These are phyloP conservation scores for Paraglomus occultum DNA, from an alignment of 192 early-diverging fungal species.

Conservation along the genomic window DNA sequence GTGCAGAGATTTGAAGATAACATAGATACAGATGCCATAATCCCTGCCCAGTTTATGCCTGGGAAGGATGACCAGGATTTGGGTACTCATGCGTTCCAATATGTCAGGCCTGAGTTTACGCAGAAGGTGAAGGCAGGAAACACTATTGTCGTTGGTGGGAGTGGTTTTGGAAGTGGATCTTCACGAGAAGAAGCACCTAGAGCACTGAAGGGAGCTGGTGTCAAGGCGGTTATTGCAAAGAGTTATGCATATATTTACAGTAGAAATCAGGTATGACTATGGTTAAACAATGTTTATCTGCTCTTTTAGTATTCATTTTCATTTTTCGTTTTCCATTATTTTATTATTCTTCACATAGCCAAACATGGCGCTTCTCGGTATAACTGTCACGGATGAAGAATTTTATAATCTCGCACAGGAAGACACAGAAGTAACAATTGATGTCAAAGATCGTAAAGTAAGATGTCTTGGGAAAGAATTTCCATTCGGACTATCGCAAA, in stretches of 20 bases:
- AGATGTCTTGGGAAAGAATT: constrained; percentile 56
- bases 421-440: constrained; percentile 66
- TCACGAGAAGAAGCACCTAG: constrained; percentile 80
- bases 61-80: constrained; percentile 67
- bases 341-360: constrained; percentile 33
- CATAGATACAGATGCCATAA: constrained; percentile 79
- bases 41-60: constrained; percentile 76
- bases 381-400: constrained; percentile 67
- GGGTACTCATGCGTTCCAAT: constrained; percentile 68
- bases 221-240: constrained; percentile 81
- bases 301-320: background rate
- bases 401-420: constrained; percentile 77
- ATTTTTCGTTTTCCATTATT: background rate
- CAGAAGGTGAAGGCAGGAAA: constrained; percentile 60
- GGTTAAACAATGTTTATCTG: background rate
- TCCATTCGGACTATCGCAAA: constrained; percentile 61
- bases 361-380: constrained; percentile 79
- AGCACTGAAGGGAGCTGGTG: constrained; percentile 62
- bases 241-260: constrained; percentile 80
- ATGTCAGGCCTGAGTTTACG: constrained; percentile 74
- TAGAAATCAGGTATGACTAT: constrained; percentile 59
- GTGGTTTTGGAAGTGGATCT: constrained; percentile 74
- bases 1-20: constrained; percentile 75
- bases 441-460: constrained; percentile 65
- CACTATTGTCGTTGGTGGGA: constrained; percentile 68